Percentiles rank a stretch among this genome's conserved stretches.
Conservation (phyloP, 495 filamentous ascomycete species). For the Neurospora sp. region DNA sequence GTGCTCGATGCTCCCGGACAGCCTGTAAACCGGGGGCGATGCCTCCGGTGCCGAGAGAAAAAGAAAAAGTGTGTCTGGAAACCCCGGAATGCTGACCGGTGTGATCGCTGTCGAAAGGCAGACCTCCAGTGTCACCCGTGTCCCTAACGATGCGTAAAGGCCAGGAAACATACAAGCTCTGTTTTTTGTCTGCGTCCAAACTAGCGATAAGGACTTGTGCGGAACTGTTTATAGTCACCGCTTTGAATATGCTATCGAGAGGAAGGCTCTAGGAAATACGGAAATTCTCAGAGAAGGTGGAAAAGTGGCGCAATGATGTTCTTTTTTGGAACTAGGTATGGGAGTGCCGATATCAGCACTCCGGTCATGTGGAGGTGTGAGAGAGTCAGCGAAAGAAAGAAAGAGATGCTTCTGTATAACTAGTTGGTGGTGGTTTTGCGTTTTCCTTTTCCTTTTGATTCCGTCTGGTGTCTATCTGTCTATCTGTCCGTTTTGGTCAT, state of each 20-base stretch:
- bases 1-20: not conserved
- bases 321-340: not conserved
- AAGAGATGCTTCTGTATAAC: slow-evolving; percentile 10
- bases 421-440: slow-evolving; percentile 8
- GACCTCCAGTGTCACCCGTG: not conserved
- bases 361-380: not conserved
- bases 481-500: not conserved
- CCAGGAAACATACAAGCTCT: not conserved
- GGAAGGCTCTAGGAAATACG: not conserved
- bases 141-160: not conserved
- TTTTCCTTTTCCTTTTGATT: not conserved
- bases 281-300: not conserved
- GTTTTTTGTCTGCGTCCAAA: not conserved
- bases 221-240: not conserved
- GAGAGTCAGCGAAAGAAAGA: not conserved
- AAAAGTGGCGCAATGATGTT: not conserved
- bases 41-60: not conserved
- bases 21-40: not conserved
- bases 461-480: not conserved
- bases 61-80: not conserved
- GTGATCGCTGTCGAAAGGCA: not conserved
- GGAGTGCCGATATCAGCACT: not conserved
- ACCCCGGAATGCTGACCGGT: not conserved
- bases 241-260: not conserved
- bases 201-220: not conserved